phyloP scores from a whole-genome alignment of 257 asterid genomes.

The Avicennia marina region DNA sequence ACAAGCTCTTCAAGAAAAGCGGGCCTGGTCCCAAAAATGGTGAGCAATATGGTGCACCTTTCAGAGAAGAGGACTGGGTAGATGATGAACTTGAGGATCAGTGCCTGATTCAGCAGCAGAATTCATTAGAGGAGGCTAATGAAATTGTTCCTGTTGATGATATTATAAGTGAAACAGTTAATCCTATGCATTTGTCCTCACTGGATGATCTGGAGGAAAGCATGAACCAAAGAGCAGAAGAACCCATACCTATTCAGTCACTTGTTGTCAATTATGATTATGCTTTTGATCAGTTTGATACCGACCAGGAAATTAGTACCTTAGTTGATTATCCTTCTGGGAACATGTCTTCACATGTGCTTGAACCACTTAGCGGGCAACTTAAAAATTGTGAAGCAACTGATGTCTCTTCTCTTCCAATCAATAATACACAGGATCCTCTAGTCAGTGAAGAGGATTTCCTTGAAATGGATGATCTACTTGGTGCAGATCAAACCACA shows the following conservation, averaged over 20 bases:
- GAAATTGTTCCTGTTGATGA: constrained; percentile 21
- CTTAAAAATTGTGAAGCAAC: constrained; percentile 36
- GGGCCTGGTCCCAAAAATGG: constrained; percentile 99
- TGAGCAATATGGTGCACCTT: constrained; percentile 93
- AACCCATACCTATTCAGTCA: constrained; percentile 27
- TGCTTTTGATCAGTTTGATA: constrained; percentile 27
- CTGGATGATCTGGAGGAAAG: constrained; percentile 53
- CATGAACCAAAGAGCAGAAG: constrained; percentile 39
- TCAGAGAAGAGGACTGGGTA: constrained; percentile 89
- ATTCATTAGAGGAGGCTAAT: constrained; percentile 13
- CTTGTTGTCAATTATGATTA: constrained; percentile 14
- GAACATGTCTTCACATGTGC: constrained; percentile 22
- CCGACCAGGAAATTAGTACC: constrained; percentile 40
- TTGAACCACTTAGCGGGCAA: constrained; percentile 23
- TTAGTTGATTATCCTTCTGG: constrained; percentile 33
- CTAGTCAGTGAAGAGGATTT: constrained; percentile 40
- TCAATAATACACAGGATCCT: constrained; percentile 16
- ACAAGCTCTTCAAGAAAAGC: constrained; percentile 91
- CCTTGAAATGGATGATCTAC: constrained; percentile 57
- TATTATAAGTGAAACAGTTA: not conserved
- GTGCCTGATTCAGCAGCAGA: constrained; percentile 23
- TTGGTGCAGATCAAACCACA: constrained; percentile 29
- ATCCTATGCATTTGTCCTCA: constrained; percentile 18
- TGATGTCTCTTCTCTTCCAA: constrained; percentile 49
- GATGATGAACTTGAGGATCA: constrained; percentile 40